phyloP scores from a whole-genome alignment of 192 early-diverging fungal genomes.

The Entomortierella beljakovae region DNA sequence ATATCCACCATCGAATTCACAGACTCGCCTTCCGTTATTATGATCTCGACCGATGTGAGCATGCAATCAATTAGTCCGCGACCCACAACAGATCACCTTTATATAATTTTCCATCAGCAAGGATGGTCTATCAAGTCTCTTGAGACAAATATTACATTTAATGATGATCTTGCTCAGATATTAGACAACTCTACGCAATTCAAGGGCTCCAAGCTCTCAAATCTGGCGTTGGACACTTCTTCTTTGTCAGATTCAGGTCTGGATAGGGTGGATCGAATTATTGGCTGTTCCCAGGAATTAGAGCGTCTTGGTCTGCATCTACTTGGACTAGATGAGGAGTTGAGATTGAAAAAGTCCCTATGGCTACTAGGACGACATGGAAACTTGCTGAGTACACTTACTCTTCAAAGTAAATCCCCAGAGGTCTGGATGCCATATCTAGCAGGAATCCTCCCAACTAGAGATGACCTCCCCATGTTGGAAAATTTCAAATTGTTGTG shows the following conservation, averaged over 20 bases:
- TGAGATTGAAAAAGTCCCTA: background rate
- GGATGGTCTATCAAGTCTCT: background rate
- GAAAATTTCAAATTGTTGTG: background rate
- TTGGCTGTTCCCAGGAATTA: background rate
- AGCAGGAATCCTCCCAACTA: background rate
- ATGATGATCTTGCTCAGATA: background rate
- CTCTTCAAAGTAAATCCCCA: background rate
- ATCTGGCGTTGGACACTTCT: background rate
- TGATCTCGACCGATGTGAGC: background rate
- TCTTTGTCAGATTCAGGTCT: background rate
- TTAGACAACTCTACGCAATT: background rate
- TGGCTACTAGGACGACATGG: background rate
- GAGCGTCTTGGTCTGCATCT: background rate
- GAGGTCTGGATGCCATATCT: background rate
- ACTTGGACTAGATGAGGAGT: background rate
- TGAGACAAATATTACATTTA: background rate
- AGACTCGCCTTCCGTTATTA: background rate
- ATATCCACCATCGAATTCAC: background rate
- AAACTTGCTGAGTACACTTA: background rate
- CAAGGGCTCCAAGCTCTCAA: background rate
- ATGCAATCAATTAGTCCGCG: background rate
- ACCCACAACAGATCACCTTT: background rate
- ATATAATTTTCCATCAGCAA: background rate
- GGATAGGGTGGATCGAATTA: conserved; percentile 5
- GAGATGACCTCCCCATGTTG: background rate